Percentiles rank a stretch among this genome's conserved stretches.
These are phyloP conservation scores for Tulasnella sp. DNA, from an alignment of 768 basidiomycete genomes.

Conservation along the genomic window DNA sequence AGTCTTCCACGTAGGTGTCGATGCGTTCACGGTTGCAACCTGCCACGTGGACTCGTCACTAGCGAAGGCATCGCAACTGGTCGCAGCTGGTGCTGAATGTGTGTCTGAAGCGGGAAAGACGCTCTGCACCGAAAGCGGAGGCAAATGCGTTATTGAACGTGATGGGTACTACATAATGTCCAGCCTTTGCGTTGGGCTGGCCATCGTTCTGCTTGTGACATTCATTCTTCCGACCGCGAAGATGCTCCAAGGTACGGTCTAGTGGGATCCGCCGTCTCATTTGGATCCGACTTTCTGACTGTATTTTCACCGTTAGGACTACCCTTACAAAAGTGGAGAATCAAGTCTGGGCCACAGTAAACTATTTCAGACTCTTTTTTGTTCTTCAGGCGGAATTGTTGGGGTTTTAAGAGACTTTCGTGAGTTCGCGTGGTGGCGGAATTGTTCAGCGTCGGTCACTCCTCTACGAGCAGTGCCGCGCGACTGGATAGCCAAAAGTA, in stretches of 20 bases:
- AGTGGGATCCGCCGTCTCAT: conserved; percentile 25
- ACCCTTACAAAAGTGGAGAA: conserved; percentile 60
- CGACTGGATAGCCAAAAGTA: too few species aligned
- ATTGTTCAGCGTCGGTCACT: too few species aligned
- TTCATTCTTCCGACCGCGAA: conserved; percentile 79
- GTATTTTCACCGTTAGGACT: conserved; percentile 34
- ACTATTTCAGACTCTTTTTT: neutral
- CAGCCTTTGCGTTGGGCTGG: conserved; percentile 63
- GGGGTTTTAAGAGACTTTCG: too few species aligned
- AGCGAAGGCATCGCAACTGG: conserved; percentile 5
- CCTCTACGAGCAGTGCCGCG: too few species aligned
- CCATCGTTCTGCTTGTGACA: conserved; percentile 53
- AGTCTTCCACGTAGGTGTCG: conserved; percentile 53
- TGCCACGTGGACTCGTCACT: conserved; percentile 52
- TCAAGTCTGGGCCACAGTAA: conserved; percentile 27
- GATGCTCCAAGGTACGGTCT: conserved; percentile 65
- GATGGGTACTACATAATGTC: conserved; percentile 92
- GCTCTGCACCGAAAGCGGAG: conserved; percentile 59
- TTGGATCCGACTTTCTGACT: neutral
- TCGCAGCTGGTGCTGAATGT: conserved; percentile 43
- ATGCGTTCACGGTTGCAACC: conserved; percentile 72
- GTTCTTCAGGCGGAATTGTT: neutral
- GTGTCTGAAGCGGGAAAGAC: conserved; percentile 85
- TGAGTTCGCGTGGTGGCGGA: too few species aligned
- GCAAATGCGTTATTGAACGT: conserved; percentile 66